Evolutionary conservation across 805 yeast genomes (phyloP).

Genomic region (Saccharomycopsis sp.): DNA sequence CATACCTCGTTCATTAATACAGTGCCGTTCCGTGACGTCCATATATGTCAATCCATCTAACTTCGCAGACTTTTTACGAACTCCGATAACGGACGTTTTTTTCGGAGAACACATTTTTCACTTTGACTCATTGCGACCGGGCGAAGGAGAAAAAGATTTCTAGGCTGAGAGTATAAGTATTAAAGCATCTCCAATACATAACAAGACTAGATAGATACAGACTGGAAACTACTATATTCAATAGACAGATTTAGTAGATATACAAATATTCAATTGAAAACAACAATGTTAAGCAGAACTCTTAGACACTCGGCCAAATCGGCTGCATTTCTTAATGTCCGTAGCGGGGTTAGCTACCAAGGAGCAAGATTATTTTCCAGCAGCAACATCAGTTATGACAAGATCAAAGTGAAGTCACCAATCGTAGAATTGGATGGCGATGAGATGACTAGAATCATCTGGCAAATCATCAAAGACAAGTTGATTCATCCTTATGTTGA

Average conservation of each 20-base stretch:
- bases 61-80: too few relatives aligned
- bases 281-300: conserved; percentile 7
- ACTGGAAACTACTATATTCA: not conserved
- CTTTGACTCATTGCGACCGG: not conserved
- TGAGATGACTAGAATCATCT: conserved; percentile 94
- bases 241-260: not conserved
- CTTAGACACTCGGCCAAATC: conserved; percentile 1
- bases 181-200: not conserved
- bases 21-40: too few relatives aligned
- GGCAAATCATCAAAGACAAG: conserved; percentile 84
- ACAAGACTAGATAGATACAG: not conserved
- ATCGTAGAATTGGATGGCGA: conserved; percentile 97
- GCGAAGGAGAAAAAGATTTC: not conserved
- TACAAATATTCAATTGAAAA: not conserved
- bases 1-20: too few relatives aligned
- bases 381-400: conserved; percentile 25
- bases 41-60: too few relatives aligned
- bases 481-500: conserved; percentile 81
- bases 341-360: not conserved
- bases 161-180: not conserved
- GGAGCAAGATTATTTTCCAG: not conserved
- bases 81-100: conserved; percentile 3
- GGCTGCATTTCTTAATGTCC: not conserved
- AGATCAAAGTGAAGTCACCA: conserved; percentile 79
- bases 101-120: not conserved